Evolutionary conservation across 208 protist genomes (phyloP), one percentile per base, ranked within the genome.

Genomic region (Leishmania aethiopica): DNA sequence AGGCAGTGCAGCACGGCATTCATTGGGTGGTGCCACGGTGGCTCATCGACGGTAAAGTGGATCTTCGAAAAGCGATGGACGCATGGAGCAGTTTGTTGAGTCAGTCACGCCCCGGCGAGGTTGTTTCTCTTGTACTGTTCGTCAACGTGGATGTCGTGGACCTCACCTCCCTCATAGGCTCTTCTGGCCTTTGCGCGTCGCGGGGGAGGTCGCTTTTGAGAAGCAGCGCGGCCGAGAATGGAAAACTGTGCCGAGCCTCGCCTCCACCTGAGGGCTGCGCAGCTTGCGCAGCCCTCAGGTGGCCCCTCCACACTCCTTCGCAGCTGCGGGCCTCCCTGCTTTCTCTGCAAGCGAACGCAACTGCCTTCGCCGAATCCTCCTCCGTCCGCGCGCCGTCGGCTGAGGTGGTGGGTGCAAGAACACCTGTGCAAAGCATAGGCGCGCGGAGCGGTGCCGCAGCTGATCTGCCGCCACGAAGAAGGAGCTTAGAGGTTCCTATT

Each of bases 1-100:
- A 32, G 47, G 25, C 70, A 45, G 10, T 28, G 40, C 25, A 53
- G 49, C 60, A 3, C 3, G 17, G 51, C 19, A 71, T 89, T 49
- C 77, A 83, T 4, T 89, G 86, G 86, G 79, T 89, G 45, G 86
- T 89, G 62, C 45, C 82, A 32, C 64, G 72, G 17, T 67, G 71
- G 49, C 15, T 86, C 1, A 42, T n/a, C 13, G 45, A 35, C 28
- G 11, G n/a, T 37, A 19, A 19, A 35, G 28, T 11, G 22, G 70
- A 78, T 5, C 2, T 70, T 67, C 51, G n/a, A 13, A 49, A 51
- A 1, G 47, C 66, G 25, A 25, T 89, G 17, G 6, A 15, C 8
- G 74, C 40, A 40, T 89, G 86, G 85, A 42, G 51, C 22, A 32
- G n/a, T 11, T 37, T 82, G 17, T 35, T 86, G n/a, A 57, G 32